These are phyloP conservation scores for Penicillium pancosmium DNA, from an alignment of 495 filamentous ascomycete genomes.

Conservation along the genomic window DNA sequence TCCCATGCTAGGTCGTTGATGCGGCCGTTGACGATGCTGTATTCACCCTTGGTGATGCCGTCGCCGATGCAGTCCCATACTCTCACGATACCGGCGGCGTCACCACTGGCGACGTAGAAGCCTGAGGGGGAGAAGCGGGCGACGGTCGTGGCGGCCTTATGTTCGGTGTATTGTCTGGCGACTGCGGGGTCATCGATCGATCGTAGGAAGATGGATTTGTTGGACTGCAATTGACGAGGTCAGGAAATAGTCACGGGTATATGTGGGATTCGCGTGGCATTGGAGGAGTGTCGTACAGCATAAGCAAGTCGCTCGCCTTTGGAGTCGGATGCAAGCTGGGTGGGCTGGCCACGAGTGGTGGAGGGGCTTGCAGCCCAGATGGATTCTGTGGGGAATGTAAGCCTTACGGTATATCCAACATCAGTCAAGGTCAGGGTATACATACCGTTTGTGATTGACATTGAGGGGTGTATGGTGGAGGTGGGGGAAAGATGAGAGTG, in stretches of 20 bases:
- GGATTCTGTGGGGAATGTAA: constrained; percentile 50
- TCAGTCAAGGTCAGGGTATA: not conserved
- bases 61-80: constrained; percentile 80
- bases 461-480: constrained; percentile 20
- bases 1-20: constrained; percentile 98
- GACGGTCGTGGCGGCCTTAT: constrained; percentile 85
- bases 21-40: constrained; percentile 88
- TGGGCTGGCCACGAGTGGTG: constrained; percentile 84
- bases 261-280: not conserved
- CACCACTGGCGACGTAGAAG: constrained; percentile 94
- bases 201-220: constrained; percentile 94
- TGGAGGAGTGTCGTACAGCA: constrained; percentile 61
- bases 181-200: constrained; percentile 85
- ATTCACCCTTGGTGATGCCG: constrained; percentile 73
- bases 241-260: constrained; percentile 2
- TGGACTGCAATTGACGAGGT: constrained; percentile 61
- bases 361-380: constrained; percentile 78
- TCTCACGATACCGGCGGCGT: constrained; percentile 77
- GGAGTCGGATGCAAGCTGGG: constrained; percentile 83
- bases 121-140: constrained; percentile 94
- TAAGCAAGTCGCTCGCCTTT: constrained; percentile 95
- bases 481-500: constrained; percentile 6
- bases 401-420: too few relatives aligned
- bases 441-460: constrained; percentile 52
- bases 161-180: constrained; percentile 85